Evolutionary conservation across 768 basidiomycete species (phyloP).

Genomic region (Russula brevipes): DNA sequence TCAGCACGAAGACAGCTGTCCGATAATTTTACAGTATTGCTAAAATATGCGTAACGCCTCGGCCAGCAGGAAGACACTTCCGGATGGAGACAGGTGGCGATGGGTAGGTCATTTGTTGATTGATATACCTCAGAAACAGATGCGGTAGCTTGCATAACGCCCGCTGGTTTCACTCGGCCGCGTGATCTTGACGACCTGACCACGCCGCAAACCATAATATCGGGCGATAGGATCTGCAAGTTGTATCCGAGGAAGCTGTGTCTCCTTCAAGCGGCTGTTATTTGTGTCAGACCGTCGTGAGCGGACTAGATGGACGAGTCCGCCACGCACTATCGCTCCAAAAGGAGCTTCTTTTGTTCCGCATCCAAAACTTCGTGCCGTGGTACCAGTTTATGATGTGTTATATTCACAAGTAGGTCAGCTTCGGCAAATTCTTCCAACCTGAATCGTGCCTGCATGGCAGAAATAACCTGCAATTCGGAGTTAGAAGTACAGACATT

Average conservation of each 20-base stretch:
- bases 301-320: slow-evolving; percentile 14
- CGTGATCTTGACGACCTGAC: slow-evolving; percentile 98
- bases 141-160: slow-evolving; percentile 87
- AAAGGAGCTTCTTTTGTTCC: slow-evolving; percentile 80
- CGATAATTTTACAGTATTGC: not conserved
- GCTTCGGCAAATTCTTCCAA: slow-evolving; percentile 97
- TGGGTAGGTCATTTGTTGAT: not conserved
- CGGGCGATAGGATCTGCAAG: slow-evolving; percentile 95
- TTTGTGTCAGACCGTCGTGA: slow-evolving; percentile 9
- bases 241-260: slow-evolving; percentile 96
- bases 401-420: slow-evolving; percentile 95
- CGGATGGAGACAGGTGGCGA: not conserved
- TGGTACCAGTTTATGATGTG: slow-evolving; percentile 92
- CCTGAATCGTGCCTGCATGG: slow-evolving; percentile 79
- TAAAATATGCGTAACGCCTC: not conserved
- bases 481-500: not conserved
- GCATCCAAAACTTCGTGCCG: slow-evolving; percentile 80
- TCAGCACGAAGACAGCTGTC: not conserved
- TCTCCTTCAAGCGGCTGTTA: slow-evolving; percentile 89
- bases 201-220: slow-evolving; percentile 92
- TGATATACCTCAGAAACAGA: slow-evolving; percentile 59
- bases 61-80: not conserved
- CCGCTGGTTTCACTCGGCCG: slow-evolving; percentile 96
- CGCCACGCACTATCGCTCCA: slow-evolving; percentile 85
- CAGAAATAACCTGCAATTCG: slow-evolving; percentile 71